phyloP scores from a whole-genome alignment of 1,139 yeast genomes.

The Candida sp. region DNA sequence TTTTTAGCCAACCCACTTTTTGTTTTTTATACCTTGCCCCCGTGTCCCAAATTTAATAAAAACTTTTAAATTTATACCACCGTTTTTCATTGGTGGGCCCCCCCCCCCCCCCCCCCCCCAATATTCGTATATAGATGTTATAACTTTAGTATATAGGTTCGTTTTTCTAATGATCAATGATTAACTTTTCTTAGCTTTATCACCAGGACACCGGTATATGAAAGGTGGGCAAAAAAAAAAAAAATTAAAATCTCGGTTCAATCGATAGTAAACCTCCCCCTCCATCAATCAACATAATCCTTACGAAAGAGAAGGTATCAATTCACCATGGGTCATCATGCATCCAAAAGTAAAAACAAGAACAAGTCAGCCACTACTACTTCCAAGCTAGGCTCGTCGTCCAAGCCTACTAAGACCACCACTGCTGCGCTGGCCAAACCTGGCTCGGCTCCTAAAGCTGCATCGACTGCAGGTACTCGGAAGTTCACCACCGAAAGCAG shows the following conservation, averaged over 20 bases:
- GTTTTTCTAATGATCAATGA: too few species aligned
- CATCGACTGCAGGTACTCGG: neutral
- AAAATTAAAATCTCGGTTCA: neutral
- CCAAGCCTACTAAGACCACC: neutral
- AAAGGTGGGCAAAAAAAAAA: neutral
- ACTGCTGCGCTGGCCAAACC: neutral
- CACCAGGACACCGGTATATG: too few species aligned
- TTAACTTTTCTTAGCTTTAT: neutral
- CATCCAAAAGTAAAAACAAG: slow-evolving; percentile 6
- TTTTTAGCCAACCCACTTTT: too few species aligned
- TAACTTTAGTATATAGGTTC: neutral
- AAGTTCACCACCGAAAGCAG: slow-evolving; percentile 4
- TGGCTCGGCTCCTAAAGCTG: neutral
- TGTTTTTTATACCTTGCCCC: too few species aligned
- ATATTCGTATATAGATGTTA: neutral
- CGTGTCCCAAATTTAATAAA: neutral
- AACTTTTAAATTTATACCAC: neutral
- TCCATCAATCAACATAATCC: neutral
- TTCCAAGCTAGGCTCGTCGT: neutral
- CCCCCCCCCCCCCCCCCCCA: too few species aligned
- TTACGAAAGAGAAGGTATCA: neutral
- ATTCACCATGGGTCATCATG: slow-evolving; percentile 6
- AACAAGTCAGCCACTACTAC: neutral
- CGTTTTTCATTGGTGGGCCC: neutral
- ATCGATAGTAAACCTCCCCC: too few species aligned